Evolutionary conservation across 108 stramenopile genomes (phyloP), one percentile per base, ranked within the genome.

Genomic region (Cyclotella sp.): DNA sequence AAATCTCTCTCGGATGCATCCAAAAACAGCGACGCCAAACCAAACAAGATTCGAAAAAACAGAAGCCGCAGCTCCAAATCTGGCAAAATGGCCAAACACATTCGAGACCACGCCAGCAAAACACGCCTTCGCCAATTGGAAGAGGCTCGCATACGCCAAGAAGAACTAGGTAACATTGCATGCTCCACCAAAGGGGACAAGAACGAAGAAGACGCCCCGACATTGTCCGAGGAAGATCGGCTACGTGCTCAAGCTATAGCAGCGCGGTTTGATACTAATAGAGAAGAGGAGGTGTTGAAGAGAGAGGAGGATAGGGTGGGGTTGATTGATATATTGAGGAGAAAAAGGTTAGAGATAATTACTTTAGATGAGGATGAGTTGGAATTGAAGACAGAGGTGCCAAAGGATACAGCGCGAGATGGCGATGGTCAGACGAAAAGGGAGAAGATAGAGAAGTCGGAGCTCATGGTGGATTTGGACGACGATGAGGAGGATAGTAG

Each of bases 161-260:
- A 95, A 79, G 91, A 92, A 81, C 55, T 92, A 77, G 81, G 70
- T 13, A 73, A 75, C 28, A 42, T 82, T 27, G 76, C 75, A 46
- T 61, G 66, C 42, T 13, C 21, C 52, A 26, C 53, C 44, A 52
- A 41, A 42, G 9, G 46, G 15, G 41, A n/a, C 78, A 69, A 54
- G 67, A 39, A 61, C 81, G 75, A 77, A 51, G 22, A 58, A 14
- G 49, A 42, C n/a, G 39, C 21, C 9, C 81, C 81, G n/a, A 30
- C 61, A 47, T 45, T 80, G 13, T 75, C 74, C 15, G 86, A 89
- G 73, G 86, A 90, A 68, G 94, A 95, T 75, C 81, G 86, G 28
- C 75, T 85, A 44, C 81, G 92, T 18, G 89, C 90, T 26, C 86
- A 85, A 63, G 86, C 81, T n/a, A 95, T 95, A 75, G 90, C 92